These are phyloP conservation scores for Aquilaria sinensis DNA, from an alignment of 345 rosid species.

Conservation along the genomic window DNA sequence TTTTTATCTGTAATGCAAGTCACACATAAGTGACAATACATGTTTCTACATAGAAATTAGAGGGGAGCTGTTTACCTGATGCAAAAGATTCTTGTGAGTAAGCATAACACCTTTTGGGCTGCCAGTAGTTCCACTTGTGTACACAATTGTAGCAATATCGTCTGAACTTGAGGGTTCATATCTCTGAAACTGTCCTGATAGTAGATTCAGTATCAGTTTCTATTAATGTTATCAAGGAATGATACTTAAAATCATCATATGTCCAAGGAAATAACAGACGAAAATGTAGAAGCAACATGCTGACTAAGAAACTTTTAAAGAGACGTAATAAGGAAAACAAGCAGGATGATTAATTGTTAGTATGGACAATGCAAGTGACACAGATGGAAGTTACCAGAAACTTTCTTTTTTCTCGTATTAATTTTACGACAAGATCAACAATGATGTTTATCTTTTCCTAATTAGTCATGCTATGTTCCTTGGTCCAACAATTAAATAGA, in stretches of 20 bases:
- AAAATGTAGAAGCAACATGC: no score
- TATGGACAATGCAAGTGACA: no score
- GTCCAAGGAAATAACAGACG: not conserved
- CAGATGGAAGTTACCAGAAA: no score
- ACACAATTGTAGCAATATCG: conserved; percentile 68
- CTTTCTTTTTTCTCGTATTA: no score
- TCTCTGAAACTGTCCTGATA: conserved; percentile 39
- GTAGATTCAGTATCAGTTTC: not conserved
- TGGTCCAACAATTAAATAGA: not conserved
- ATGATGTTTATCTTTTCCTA: no score
- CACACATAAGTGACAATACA: no score
- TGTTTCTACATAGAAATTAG: not conserved
- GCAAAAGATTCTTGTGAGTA: conserved; percentile 76
- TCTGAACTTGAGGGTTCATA: conserved; percentile 49
- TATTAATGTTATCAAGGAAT: no score
- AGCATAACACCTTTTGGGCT: conserved; percentile 94
- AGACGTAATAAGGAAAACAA: not conserved
- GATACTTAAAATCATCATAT: not conserved
- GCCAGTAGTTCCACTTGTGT: conserved; percentile 89
- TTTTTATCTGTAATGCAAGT: conserved; percentile 39
- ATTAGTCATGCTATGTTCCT: not conserved
- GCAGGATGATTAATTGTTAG: no score
- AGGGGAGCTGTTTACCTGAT: conserved; percentile 51
- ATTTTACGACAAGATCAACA: no score
- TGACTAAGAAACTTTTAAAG: no score